Base-by-base conservation (phyloP, 2,329 filamentous ascomycete genomes). In the Phyllosticta citriasiana region DNA sequence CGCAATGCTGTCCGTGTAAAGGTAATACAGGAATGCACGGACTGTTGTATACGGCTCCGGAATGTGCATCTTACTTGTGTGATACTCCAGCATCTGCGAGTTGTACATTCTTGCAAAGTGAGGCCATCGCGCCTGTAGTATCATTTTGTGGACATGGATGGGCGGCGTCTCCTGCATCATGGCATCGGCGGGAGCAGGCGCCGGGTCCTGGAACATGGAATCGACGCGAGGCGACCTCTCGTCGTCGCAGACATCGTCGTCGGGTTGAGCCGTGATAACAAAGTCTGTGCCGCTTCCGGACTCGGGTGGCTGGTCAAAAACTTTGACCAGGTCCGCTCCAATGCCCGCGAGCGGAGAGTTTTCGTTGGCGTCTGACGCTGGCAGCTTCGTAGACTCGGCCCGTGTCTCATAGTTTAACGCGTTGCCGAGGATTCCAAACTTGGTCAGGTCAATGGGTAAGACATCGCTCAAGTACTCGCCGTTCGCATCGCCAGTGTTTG, bases 41-140 rank as follows among this genome's bases (percentile, higher is more conserved):
- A 99, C 94, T 0, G 96, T 91, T 1, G 86, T 87, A 74, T 97
- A 97, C 0, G 93, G 92, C 70, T 99, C 95, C 0, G 94, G 93
- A 53, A 99, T 96, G 75, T 99, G 93, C 88, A 99, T 94, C 74
- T 89, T 91, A 70, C 94, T 94, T 16, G 91, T 94, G 72, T 99
- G 94, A 69, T 95, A 99, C 72, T 99, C 94, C 12, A 89, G 87
- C 94, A 99, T 99, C 70, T 97, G 91, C 4, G 93, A 86, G 57
- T 88, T 87, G 78, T 96, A 97, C 2, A 99, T 79, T 16, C 94
- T 88, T 51, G 88, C 86, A 76, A 99, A 99, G 74, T 99, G 94
- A 27, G 94, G 92, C 94, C 94, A 99, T 57, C 94, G 88, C 22
- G 94, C 88, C 72, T 95, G 90, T 8, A 99, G 81, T 59, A 99